Conservation (phyloP, 1,284 basidiomycete genomes). For the Ustilago loliicola region DNA sequence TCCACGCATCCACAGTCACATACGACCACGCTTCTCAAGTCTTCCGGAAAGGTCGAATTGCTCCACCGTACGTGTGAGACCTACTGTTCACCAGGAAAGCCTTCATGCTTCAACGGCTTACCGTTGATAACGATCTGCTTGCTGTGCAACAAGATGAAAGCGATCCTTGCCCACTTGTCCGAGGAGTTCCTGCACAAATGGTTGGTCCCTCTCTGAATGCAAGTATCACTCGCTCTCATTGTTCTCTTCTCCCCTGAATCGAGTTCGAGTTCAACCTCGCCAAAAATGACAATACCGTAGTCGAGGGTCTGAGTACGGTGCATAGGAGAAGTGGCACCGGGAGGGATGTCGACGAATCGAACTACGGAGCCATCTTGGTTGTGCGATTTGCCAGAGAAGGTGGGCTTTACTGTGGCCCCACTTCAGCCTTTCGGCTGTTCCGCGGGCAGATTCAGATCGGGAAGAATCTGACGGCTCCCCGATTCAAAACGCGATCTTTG, state of each 20-base stretch:
- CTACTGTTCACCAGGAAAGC: constrained; percentile 14
- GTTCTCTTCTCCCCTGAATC: constrained; percentile 28
- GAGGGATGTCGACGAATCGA: constrained; percentile 37
- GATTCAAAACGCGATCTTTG: too few species aligned
- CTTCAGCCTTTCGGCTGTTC: too few species aligned
- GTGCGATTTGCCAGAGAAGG: constrained; percentile 28
- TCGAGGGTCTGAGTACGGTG: constrained; percentile 44
- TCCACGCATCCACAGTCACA: too few species aligned
- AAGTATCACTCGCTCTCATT: constrained; percentile 22
- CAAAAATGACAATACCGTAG: constrained; percentile 45
- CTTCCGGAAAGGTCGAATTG: too few species aligned
- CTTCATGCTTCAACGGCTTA: constrained; percentile 12
- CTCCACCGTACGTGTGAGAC: too few species aligned
- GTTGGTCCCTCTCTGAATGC: constrained; percentile 40
- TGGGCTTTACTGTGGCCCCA: constrained; percentile 16
- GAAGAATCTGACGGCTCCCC: too few species aligned
- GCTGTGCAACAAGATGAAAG: constrained; percentile 31
- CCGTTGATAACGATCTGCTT: constrained; percentile 21
- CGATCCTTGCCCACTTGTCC: constrained; percentile 31
- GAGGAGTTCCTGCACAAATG: constrained; percentile 36
- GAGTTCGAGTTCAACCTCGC: constrained; percentile 39
- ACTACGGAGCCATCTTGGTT: constrained; percentile 38
- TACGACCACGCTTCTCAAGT: too few species aligned
- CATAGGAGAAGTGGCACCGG: constrained; percentile 21
- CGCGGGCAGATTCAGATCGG: too few species aligned